Evolutionary conservation across 352 stramenopile genomes (phyloP), one percentile per base, ranked within the genome.

Genomic region (Globisporangium cylindrosporum): DNA sequence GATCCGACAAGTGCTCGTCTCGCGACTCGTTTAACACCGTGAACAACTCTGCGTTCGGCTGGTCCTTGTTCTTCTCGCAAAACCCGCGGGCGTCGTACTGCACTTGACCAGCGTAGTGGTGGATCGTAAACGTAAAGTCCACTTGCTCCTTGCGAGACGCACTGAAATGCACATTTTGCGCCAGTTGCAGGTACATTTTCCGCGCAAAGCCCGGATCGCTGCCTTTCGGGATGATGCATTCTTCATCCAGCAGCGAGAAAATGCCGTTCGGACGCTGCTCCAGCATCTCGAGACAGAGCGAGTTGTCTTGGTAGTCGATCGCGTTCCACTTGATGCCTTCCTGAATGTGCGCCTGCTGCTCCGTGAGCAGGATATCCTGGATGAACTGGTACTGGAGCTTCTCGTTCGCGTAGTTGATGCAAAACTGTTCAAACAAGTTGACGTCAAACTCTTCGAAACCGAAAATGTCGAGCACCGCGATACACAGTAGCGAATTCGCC

Each of bases 381-480:
- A 92, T 91, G 66, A 94, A 95, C 66, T 94, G 81, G 59, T 87
- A 90, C 67, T 96, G 87, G 46, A 94, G 72, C 53, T 86, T 91
- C 73, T 94, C 86, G 65, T 94, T 94, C 20, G 80, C 78, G 60
- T 88, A 93, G 71, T 93, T 94, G 61, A 93, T 93, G 59, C 84
- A 92, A 32, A 93, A 88, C 59, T 94, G 86, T 51, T 93, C 84
- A 49, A 93, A 88, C 59, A 83, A 77, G 72, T 97, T 97, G 24
- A 83, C 63, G 3, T 90, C 75, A 66, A 97, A 97, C 63, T 89
- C 84, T 73, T 97, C 91, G 67, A 97, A 97, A 4, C 91, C 91
- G 51, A 97, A 97, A 41, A 97, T 97, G 73, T 97, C 91, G 27
- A 97, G 69, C 14, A 97, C 79, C 3, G 89, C 89, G 53, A 97